Evolutionary conservation across 495 filamentous ascomycete species (phyloP).

Genomic region (Penicillium waksmanii): DNA sequence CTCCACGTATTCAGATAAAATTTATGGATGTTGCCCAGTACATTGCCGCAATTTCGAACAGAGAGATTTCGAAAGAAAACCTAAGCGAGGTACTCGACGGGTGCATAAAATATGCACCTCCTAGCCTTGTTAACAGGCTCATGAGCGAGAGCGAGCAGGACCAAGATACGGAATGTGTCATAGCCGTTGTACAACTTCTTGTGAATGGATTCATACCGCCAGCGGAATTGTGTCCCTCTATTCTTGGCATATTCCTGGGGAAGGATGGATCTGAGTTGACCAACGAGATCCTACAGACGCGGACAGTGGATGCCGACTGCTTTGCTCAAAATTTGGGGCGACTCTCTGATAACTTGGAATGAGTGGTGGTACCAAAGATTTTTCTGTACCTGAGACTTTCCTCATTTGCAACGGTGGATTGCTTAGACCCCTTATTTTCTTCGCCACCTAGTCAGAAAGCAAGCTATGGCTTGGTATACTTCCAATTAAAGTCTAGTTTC

Average conservation of each 20-base stretch:
- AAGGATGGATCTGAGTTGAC: neutral
- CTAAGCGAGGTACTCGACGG: neutral
- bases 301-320: neutral
- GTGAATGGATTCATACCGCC: neutral
- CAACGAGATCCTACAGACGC: neutral
- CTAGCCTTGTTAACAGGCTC: neutral
- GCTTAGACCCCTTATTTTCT: no score
- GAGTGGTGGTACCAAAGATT: neutral
- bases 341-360: neutral
- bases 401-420: no score
- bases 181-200: neutral
- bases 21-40: neutral
- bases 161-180: constrained; percentile 23
- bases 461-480: no score
- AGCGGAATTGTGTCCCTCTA: neutral
- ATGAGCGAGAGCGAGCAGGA: neutral
- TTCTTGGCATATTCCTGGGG: neutral
- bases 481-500: no score
- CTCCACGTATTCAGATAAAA: neutral
- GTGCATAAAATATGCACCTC: neutral
- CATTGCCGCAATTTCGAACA: neutral
- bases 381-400: neutral
- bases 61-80: neutral
- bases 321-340: neutral
- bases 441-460: no score